phyloP scores from a whole-genome alignment of 257 asterid species.

The Forsythia viridissima region DNA sequence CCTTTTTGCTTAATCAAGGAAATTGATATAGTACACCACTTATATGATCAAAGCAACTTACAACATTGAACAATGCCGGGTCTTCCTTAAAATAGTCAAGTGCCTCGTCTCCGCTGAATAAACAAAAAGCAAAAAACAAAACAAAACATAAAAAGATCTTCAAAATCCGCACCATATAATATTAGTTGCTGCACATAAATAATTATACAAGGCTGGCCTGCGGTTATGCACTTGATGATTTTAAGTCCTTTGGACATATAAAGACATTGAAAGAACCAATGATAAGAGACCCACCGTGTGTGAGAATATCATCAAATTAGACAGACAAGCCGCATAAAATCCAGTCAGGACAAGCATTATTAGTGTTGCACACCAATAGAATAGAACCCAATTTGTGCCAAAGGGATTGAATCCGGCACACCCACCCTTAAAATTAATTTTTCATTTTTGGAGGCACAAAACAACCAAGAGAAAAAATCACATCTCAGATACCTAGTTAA shows the following conservation, averaged over 20 bases:
- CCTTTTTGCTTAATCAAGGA: neutral
- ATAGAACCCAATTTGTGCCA: neutral
- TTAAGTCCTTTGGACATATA: neutral
- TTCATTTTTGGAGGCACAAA: neutral
- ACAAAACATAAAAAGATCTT: neutral
- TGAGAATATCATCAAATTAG: neutral
- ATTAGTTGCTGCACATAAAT: neutral
- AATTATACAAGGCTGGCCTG: neutral
- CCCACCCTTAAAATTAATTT: neutral
- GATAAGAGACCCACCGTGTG: neutral
- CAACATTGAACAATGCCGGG: constrained; percentile 80
- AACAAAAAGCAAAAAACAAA: constrained; percentile 5
- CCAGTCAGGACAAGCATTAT: neutral
- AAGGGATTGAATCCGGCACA: neutral
- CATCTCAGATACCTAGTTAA: neutral
- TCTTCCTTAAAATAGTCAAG: constrained; percentile 74
- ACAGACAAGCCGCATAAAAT: neutral
- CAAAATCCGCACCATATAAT: neutral
- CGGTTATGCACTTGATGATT: neutral
- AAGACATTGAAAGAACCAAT: neutral
- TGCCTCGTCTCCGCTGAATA: constrained; percentile 82
- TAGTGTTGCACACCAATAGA: neutral
- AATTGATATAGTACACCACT: neutral
- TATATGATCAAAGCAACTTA: constrained; percentile 31
- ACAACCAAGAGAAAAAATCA: neutral